Base-by-base conservation (phyloP, 1,284 basidiomycete species). In the Ustilago bromivora region DNA sequence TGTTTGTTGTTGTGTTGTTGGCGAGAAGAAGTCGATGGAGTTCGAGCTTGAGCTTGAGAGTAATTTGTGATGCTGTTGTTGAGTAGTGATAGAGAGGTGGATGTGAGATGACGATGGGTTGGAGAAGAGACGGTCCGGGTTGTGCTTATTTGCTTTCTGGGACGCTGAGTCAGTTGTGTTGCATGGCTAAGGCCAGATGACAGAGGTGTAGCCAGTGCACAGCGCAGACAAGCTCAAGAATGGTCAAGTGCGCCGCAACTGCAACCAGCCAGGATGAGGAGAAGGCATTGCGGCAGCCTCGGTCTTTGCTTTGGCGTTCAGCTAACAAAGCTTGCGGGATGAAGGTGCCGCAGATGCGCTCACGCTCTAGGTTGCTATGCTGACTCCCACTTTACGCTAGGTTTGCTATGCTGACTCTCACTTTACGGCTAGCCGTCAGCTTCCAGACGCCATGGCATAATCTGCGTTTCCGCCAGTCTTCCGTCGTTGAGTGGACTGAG, bases 251-350 rank as follows among this genome's bases (percentile, higher is more conserved):
- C 40, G 15, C 12, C 40, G 13, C 40, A 51, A 8, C 13, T 51
- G 49, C 49, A 13, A 28, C 23, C 4, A 51, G 23, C 28, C 28
- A 51, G 6, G 13, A 12, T 17, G 23, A 51, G 5, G 7, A 11
- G 28, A 51, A 51, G 49, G 23, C 49, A 11, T 51, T 31, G 31
- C 49, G 49, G 49, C 49, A 51, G 49, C 23, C 28, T 51, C 49
- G 31, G 28, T 31, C 28, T 51, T 51, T 32, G 49, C 23, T 31
- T n/a, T 51, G 49, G 15, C 38, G 15, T 11, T 40, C 38, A 2
- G 38, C 23, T 28, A 28, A 28, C 23, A 28, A 19, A 46, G n/a
- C 43, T 46, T 43, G n/a, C n/a, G 43, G 19, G 19, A 46, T 46
- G 43, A 46, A 46, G n/a, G 43, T 19, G 43, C 43, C n/a, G 43